phyloP scores from a whole-genome alignment of 2,329 filamentous ascomycete genomes.

The Penicillium olsonii region DNA sequence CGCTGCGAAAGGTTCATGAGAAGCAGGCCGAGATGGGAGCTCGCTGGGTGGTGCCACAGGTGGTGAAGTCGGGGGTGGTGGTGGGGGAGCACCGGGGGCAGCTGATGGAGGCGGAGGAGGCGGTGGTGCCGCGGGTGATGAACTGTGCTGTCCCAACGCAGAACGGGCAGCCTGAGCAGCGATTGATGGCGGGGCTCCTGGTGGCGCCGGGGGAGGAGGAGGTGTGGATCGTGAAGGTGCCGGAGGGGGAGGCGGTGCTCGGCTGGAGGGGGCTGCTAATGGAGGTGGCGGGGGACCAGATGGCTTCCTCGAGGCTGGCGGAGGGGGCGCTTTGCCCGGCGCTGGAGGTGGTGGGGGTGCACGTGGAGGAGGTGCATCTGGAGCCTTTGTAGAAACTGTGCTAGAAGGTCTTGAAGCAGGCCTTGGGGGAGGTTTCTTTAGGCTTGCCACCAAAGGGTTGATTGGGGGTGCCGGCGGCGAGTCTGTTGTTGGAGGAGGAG shows the following conservation, averaged over 20 bases:
- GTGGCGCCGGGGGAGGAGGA: slow-evolving; percentile 20
- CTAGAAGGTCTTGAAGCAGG: slow-evolving; percentile 60
- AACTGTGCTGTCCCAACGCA: slow-evolving; percentile 52
- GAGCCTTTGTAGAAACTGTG: slow-evolving; percentile 56
- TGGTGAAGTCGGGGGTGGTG: slow-evolving; percentile 38
- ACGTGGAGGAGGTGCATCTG: slow-evolving; percentile 50
- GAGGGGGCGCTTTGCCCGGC: slow-evolving; percentile 53
- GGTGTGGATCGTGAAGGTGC: slow-evolving; percentile 50
- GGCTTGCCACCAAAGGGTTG: slow-evolving; percentile 55
- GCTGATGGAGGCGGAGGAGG: slow-evolving; percentile 49
- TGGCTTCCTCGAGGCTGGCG: slow-evolving; percentile 60
- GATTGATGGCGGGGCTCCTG: slow-evolving; percentile 42
- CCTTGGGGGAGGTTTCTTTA: slow-evolving; percentile 59
- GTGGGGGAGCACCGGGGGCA: slow-evolving; percentile 47
- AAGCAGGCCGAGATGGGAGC: slow-evolving; percentile 44
- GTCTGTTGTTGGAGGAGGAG: slow-evolving; percentile 51
- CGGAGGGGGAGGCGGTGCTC: slow-evolving; percentile 45
- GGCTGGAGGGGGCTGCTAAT: slow-evolving; percentile 45
- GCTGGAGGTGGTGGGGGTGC: slow-evolving; percentile 68
- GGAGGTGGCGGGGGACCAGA: slow-evolving; percentile 51
- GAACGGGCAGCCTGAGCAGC: slow-evolving; percentile 62
- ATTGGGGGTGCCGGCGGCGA: slow-evolving; percentile 53
- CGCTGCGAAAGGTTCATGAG: slow-evolving; percentile 59
- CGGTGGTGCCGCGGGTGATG: slow-evolving; percentile 45
- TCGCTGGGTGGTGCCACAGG: slow-evolving; percentile 42